Base-by-base conservation (phyloP, 2,329 filamentous ascomycete genomes). In the Verticillium tricorpus region DNA sequence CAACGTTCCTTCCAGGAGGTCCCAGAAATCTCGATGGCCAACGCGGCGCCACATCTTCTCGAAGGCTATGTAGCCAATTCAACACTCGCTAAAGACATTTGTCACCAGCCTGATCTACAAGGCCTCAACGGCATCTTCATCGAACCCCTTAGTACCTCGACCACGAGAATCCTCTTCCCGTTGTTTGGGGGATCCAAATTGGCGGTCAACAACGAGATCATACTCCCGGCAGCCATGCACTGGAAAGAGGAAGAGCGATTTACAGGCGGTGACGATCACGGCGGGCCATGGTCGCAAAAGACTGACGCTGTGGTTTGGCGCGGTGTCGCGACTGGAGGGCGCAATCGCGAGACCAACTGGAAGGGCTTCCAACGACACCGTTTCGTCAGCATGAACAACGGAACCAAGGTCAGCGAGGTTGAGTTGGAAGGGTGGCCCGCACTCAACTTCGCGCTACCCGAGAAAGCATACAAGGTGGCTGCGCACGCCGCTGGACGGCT, bases 351-450 rank as follows among this genome's bases (percentile, higher is more conserved):
- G 71, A 67, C 81, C 32, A 92, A 87, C 67, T 93, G 90, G 90
- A 83, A 79, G 12, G 83, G 86, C 0, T 92, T 92, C 69, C 89
- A 93, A 65, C 85, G 90, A 3, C 90, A 92, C 69, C 87, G 90
- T 2, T 91, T 93, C 69, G 82, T 92, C 2, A 80, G 86, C 56
- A 89, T 92, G 86, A 83, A 88, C 69, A 92, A 93, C 67, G 83
- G 79, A 12, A 89, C 87, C 8, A 81, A 80, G 61, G 77, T 90
- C 4, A 68, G 69, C 6, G 69, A 73, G 7, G 83, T 82, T 2
- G 83, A 88, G 66, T 68, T 73, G 2, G 75, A 74, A 14, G 59
- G 68, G 7, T 73, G 78, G 63, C 66, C 70, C 4, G 74, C 82
- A 0, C 71, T 79, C 62, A 87, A 87, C 71, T 88, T 86, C 66